phyloP scores from a whole-genome alignment of 768 basidiomycete genomes.

The Lactifluus rugatus region DNA sequence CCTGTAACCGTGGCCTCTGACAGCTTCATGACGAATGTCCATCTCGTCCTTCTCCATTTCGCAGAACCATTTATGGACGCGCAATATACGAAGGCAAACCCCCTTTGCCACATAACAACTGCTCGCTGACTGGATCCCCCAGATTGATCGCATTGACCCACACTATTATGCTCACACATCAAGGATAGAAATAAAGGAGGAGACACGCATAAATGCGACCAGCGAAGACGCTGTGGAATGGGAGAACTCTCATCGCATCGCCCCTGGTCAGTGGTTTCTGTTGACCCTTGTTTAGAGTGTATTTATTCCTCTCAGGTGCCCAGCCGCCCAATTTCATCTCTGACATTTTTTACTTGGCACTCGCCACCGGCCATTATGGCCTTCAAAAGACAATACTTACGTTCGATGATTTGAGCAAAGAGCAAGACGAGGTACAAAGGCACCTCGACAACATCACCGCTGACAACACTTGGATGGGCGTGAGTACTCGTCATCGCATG shows the following conservation, averaged over 20 bases:
- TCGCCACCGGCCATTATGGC: slow-evolving; percentile 85
- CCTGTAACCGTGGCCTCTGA: slow-evolving; percentile 79
- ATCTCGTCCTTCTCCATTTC: slow-evolving; percentile 72
- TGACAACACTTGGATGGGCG: slow-evolving; percentile 76
- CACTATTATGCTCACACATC: slow-evolving; percentile 65
- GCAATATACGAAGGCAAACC: slow-evolving; percentile 70
- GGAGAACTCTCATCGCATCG: slow-evolving; percentile 40
- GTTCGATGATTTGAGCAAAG: slow-evolving; percentile 62
- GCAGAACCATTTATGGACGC: slow-evolving; percentile 95
- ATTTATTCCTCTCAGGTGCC: slow-evolving; percentile 29
- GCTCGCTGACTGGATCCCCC: background rate
- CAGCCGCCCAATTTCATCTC: slow-evolving; percentile 85
- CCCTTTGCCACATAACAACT: background rate
- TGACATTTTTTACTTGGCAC: slow-evolving; percentile 83
- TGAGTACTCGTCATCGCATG: slow-evolving; percentile 29
- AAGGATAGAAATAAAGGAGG: slow-evolving; percentile 71
- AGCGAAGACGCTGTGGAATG: slow-evolving; percentile 77
- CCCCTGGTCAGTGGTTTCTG: slow-evolving; percentile 32
- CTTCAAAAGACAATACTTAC: slow-evolving; percentile 71
- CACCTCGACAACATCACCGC: slow-evolving; percentile 68
- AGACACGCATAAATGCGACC: slow-evolving; percentile 90
- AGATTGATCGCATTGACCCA: slow-evolving; percentile 90
- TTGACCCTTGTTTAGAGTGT: background rate
- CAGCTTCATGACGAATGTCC: slow-evolving; percentile 87
- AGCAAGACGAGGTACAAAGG: slow-evolving; percentile 65